Percentiles rank a stretch among this genome's conserved stretches.
These are phyloP conservation scores for Coemansia sp. DNA, from an alignment of 192 early-diverging fungal genomes.

Conservation along the genomic window DNA sequence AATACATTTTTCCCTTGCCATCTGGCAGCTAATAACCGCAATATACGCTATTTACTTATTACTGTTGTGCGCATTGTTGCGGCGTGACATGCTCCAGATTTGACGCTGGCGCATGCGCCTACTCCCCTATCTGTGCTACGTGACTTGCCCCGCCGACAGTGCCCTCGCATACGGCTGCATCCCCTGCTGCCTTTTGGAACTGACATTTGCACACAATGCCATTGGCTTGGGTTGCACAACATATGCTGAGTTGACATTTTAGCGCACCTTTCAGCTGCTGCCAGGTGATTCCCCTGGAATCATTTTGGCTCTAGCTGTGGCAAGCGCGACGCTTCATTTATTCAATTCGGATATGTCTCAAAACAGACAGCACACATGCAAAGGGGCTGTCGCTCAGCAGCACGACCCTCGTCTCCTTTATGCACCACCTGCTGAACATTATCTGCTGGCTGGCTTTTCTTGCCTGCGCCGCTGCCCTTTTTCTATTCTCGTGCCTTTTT, in stretches of 20 bases:
- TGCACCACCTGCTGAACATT: background rate
- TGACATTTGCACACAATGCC: background rate
- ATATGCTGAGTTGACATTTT: background rate
- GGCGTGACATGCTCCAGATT: background rate
- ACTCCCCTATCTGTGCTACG: background rate
- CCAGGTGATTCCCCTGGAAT: slow-evolving; percentile 2
- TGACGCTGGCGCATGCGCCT: background rate
- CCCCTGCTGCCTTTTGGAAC: background rate
- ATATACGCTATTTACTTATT: background rate
- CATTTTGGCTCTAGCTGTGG: background rate
- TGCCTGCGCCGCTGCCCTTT: background rate
- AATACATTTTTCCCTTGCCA: background rate
- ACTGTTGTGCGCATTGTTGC: background rate
- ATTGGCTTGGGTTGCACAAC: background rate
- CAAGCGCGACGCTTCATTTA: background rate
- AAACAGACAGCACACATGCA: background rate
- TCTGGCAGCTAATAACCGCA: background rate
- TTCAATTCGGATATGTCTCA: background rate
- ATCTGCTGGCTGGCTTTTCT: background rate
- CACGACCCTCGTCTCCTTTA: background rate
- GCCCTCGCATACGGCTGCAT: background rate
- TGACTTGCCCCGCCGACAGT: background rate
- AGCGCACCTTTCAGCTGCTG: background rate
- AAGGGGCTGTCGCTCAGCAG: background rate
- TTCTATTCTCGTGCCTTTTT: background rate